Percentiles rank a stretch among this genome's conserved stretches.
phyloP scores from a whole-genome alignment of 1,284 basidiomycete species.

The Moesziomyces sp. region DNA sequence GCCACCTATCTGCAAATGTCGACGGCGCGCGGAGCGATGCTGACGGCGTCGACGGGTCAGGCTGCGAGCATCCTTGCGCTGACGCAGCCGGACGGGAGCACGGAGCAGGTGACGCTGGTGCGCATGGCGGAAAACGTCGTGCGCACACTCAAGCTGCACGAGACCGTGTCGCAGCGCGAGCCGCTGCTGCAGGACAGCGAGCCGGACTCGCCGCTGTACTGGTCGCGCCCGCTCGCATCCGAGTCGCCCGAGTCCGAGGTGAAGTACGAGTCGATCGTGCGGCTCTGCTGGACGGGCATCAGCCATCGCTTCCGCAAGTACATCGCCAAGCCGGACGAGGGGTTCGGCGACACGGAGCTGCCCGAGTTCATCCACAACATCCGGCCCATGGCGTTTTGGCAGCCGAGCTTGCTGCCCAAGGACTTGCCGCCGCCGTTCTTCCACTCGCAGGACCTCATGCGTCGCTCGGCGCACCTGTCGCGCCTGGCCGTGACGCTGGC shows the following conservation, averaged over 20 bases:
- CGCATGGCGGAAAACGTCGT: slow-evolving; percentile 41
- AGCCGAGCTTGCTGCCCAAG: slow-evolving; percentile 37
- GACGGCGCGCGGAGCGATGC: slow-evolving; percentile 16
- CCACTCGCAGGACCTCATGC: slow-evolving; percentile 50
- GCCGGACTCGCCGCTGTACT: slow-evolving; percentile 42
- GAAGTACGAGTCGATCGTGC: slow-evolving; percentile 52
- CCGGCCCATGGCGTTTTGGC: slow-evolving; percentile 51
- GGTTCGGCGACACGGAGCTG: slow-evolving; percentile 21
- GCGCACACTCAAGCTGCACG: slow-evolving; percentile 25
- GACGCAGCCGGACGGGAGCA: slow-evolving; percentile 42
- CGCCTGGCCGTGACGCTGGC: slow-evolving; percentile 25
- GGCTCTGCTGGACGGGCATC: slow-evolving; percentile 44
- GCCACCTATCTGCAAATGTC: slow-evolving; percentile 36
- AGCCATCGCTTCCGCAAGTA: slow-evolving; percentile 45
- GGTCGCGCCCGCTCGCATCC: slow-evolving; percentile 36
- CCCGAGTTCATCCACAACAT: slow-evolving; percentile 37
- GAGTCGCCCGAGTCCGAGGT: slow-evolving; percentile 42
- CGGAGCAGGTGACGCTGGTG: slow-evolving; percentile 32
- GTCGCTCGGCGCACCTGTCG: slow-evolving; percentile 33
- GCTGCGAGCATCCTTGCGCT: slow-evolving; percentile 50
- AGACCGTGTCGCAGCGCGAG: slow-evolving; percentile 30
- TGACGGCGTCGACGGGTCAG: slow-evolving; percentile 38
- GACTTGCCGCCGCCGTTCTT: slow-evolving; percentile 43
- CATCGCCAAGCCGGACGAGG: slow-evolving; percentile 46
- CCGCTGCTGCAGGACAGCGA: slow-evolving; percentile 36